Conservation (phyloP, 2,329 filamentous ascomycete species). For the Chalaropsis ovoidea region DNA sequence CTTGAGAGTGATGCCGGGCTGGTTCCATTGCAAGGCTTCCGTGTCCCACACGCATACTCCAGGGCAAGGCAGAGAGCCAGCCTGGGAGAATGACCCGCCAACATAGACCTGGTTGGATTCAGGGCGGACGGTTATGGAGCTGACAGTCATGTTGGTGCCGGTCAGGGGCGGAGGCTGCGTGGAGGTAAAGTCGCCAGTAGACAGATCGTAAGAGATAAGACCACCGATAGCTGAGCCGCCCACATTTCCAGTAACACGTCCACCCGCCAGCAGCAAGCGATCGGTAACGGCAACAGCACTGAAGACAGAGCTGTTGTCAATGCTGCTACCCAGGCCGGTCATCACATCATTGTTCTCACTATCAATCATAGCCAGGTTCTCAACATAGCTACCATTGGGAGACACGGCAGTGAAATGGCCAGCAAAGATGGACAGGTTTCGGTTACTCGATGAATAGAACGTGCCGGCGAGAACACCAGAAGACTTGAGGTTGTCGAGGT, state of each 20-base stretch:
- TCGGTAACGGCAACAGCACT: constrained; percentile 57
- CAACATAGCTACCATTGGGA: constrained; percentile 57
- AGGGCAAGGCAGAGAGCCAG: constrained; percentile 72
- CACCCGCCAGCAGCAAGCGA: constrained; percentile 70
- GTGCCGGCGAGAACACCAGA: constrained; percentile 66
- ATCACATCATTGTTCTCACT: constrained; percentile 56
- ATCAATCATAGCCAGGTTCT: constrained; percentile 77
- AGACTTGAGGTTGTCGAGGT: constrained; percentile 3
- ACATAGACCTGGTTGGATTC: constrained; percentile 68
- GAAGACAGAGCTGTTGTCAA: constrained; percentile 66
- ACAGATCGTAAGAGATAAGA: constrained; percentile 69
- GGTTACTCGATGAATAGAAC: constrained; percentile 59
- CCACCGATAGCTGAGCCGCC: constrained; percentile 56
- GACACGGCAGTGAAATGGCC: constrained; percentile 71
- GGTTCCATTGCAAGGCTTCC: constrained; percentile 62
- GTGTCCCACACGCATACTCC: constrained; percentile 72
- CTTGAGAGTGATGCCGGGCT: constrained; percentile 60
- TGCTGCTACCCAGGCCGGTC: constrained; percentile 55
- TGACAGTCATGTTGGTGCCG: constrained; percentile 61
- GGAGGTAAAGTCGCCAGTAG: constrained; percentile 46
- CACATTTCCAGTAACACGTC: constrained; percentile 62
- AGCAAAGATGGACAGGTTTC: constrained; percentile 78
- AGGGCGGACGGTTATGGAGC: constrained; percentile 63
- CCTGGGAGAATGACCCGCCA: constrained; percentile 72
- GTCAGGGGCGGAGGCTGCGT: constrained; percentile 66